Base-by-base conservation (phyloP, 768 basidiomycete species). In the Leccinum aurantiacum region DNA sequence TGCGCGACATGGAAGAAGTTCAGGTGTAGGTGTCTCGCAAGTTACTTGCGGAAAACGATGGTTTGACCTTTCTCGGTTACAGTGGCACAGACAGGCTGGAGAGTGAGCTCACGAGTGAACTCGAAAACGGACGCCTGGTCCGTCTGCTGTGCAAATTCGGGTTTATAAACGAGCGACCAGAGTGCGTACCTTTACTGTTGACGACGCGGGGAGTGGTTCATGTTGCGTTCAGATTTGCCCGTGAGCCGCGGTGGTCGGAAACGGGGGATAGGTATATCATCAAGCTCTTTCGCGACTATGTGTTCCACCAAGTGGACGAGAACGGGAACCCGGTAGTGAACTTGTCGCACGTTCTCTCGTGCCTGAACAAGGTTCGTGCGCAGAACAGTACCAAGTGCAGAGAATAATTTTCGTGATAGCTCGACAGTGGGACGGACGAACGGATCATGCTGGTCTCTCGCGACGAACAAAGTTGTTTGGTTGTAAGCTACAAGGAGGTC, bases 121-220 rank as follows among this genome's bases (percentile, higher is more conserved):
- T 98, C 22, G 97, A 98, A 78, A 98, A 99, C 68, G 94, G 90
- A 1, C 82, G 97, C 27, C 79, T 98, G 10, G 90, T 98, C 31
- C 82, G 97, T 52, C 75, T 98, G 53, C 77, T 98, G 61, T 88
- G 88, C 73, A 99, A 98, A 76, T 89, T 99, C 66, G 94, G 94
- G 0, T 98, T 99, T 75, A 98, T 99, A 78, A 98, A 98, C 72
- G 97, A 99, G 71, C 83, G 97, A n/a, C 96, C 97, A 3, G 97
- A 98, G 94, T 98, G 70, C 57, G 91, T 82, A 6, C 17, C 37
- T 57, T 24, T 44, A 9, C 41, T 3, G n/a, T 46, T 19, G 17
- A 14, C 9, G 46, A 19, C 41, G 27, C 4, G 31, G 33, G 9
- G 6, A 31, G 35, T 56, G 57, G 37, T 54, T 63, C 29, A 67